Evolutionary conservation across 2,329 filamentous ascomycete genomes (phyloP), one percentile per base, ranked within the genome.

Genomic region (Aureobasidium lini): DNA sequence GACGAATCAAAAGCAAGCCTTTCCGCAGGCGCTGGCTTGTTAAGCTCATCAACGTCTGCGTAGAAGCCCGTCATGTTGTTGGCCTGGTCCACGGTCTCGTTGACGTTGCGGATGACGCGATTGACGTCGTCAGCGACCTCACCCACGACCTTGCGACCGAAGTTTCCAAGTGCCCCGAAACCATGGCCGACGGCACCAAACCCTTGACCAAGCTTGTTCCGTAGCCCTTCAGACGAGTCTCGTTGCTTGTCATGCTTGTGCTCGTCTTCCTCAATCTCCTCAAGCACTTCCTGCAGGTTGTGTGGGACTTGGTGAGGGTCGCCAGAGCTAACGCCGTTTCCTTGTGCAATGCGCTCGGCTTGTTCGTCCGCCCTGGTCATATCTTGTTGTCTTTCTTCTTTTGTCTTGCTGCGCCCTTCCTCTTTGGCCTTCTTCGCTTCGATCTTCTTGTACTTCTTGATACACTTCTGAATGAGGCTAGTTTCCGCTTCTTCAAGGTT

Each of bases 401-500:
- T 31, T 75, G 85, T 86, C 53, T 83, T 82, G 54, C 80, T 67
- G 66, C 57, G 59, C 1, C 67, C 68, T 40, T 67, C 75, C 56
- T 75, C 74, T 59, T 79, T 10, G 76, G 85, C 86, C 4, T 84
- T 82, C 50, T 82, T 82, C 46, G 79, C 79, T 59, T 80, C 70
- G 67, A 84, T 79, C 69, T 93, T 87, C n/a, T 87, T 75, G 65
- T 96, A 85, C 13, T 84, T 85, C 70, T 86, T 90, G 69, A 91
- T 92, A 59, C 89, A 92, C 47, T 80, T 79, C 61, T 85, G 86
- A 65, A 99, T 89, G 42, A 63, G 36, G 23, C 90, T 84, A 0
- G 90, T 96, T 72, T 97, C 88, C 1, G 93, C 93, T 8, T 75
- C 74, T 69, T 99, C 94, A 0, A 99, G 81, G 59, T 79, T 77